Evolutionary conservation across 352 stramenopile genomes (phyloP).

Genomic region (Globisporangium orthogonon): DNA sequence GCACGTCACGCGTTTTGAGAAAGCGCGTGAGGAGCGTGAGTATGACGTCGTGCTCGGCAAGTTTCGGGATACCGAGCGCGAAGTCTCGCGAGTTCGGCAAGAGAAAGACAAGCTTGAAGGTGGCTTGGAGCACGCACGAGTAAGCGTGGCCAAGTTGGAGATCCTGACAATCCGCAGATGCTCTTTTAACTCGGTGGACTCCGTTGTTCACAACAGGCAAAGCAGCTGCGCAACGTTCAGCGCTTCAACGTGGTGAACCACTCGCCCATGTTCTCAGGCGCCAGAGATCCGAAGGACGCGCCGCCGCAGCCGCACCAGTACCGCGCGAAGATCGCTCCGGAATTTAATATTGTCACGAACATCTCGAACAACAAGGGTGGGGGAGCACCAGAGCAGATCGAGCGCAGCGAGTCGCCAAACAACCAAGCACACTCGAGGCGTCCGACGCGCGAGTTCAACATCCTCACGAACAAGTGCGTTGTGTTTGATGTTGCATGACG

Average conservation of each 20-base stretch:
- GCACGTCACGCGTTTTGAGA: conserved; percentile 67
- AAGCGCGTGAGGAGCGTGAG: conserved; percentile 58
- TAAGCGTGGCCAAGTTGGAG: conserved; percentile 6
- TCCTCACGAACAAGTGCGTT: conserved; percentile 68
- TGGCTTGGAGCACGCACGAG: conserved; percentile 31
- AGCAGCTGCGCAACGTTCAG: conserved; percentile 51
- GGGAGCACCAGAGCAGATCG: not conserved
- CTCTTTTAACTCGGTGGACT: not conserved
- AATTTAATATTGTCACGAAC: conserved; percentile 73
- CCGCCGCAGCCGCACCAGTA: conserved; percentile 23
- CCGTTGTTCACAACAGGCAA: conserved; percentile 21
- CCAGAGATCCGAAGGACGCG: conserved; percentile 38
- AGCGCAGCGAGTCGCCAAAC: conserved; percentile 1
- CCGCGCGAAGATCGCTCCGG: conserved; percentile 23
- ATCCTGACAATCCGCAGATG: too few species aligned
- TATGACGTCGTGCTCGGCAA: conserved; percentile 67
- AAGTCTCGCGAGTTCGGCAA: conserved; percentile 20
- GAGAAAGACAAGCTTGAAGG: conserved; percentile 30
- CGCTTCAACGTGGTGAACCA: conserved; percentile 71
- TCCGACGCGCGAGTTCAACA: conserved; percentile 56
- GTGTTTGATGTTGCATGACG: not conserved
- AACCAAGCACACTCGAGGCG: conserved; percentile 22
- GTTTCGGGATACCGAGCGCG: conserved; percentile 54
- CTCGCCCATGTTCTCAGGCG: conserved; percentile 35
- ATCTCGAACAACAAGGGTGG: conserved; percentile 13